A percentile compares a stretch with the other conserved stretches of the same genome.
Evolutionary conservation across 1,284 basidiomycete genomes (phyloP).

Genomic region (Anthracocystis panici-leucophaei): DNA sequence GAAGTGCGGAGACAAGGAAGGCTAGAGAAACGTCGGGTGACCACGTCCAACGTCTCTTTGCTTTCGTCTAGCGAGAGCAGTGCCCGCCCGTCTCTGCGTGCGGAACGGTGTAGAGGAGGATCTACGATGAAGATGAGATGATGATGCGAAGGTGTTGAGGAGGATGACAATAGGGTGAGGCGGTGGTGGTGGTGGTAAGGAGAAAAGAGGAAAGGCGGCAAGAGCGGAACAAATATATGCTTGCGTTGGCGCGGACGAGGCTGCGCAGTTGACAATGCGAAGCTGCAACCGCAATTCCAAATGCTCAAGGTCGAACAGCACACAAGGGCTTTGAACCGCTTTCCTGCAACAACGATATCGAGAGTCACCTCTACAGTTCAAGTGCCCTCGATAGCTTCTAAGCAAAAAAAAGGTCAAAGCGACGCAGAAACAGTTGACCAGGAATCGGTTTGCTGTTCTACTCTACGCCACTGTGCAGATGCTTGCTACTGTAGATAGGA

Average conservation of each 20-base stretch:
- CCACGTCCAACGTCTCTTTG: conserved; percentile 42
- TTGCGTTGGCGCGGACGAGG: not conserved
- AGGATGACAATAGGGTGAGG: conserved; percentile 2
- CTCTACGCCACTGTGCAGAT: not conserved
- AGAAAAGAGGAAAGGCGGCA: conserved; percentile 6
- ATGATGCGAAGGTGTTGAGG: not conserved
- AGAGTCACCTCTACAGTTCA: too few relatives aligned
- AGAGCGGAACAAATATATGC: not conserved
- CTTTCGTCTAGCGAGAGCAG: conserved; percentile 17
- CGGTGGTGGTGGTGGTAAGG: conserved; percentile 26
- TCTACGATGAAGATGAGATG: conserved; percentile 3
- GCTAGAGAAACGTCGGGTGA: conserved; percentile 34
- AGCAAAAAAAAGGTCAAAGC: too few relatives aligned
- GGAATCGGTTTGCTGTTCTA: not conserved
- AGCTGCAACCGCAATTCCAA: not conserved
- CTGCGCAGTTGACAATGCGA: conserved; percentile 10
- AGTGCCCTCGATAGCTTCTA: too few relatives aligned
- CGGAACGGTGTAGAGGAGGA: conserved; percentile 4
- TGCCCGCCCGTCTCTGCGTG: conserved; percentile 13
- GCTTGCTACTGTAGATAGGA: not conserved
- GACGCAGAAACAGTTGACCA: too few relatives aligned
- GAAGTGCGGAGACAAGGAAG: conserved; percentile 9
- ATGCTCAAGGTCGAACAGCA: conserved; percentile 3
- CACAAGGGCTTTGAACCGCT: not conserved
- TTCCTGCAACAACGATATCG: too few relatives aligned